phyloP scores from a whole-genome alignment of 352 stramenopile genomes.

The Thalassiosira livingstoniorum region DNA sequence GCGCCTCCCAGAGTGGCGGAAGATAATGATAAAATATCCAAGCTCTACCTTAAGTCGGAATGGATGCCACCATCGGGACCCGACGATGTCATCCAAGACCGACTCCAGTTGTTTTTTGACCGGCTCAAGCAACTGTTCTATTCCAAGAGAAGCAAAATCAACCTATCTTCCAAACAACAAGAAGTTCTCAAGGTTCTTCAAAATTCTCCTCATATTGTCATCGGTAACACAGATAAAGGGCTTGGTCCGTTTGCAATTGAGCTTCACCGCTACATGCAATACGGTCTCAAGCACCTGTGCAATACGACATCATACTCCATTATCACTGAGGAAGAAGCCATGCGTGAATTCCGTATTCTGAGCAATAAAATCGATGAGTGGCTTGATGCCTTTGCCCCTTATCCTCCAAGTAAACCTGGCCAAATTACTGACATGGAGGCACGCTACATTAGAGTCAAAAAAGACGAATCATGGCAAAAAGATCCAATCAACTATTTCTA shows the following conservation, averaged over 20 bases:
- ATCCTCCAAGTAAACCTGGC: too few species aligned
- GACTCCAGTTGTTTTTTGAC: neutral
- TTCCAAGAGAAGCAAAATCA: neutral
- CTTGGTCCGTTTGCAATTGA: conserved; percentile 21
- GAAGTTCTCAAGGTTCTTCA: conserved; percentile 1
- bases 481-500: conserved; percentile 17
- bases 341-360: neutral
- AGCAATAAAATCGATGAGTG: conserved; percentile 7
- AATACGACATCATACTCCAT: conserved; percentile 2
- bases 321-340: conserved; percentile 14
- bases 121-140: conserved; percentile 1
- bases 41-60: neutral
- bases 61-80: neutral
- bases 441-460: neutral
- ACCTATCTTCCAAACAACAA: conserved; percentile 16
- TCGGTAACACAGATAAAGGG: conserved; percentile 19
- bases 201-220: neutral
- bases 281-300: conserved; percentile 5
- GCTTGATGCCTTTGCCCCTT: neutral
- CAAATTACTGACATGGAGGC: neutral
- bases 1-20: neutral
- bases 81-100: neutral
- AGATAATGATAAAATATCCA: neutral
- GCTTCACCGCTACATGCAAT: conserved; percentile 18
- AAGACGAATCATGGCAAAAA: neutral